These are phyloP conservation scores for Pseudonitzschia multiseries DNA, from an alignment of 108 stramenopile species.

Conservation along the genomic window DNA sequence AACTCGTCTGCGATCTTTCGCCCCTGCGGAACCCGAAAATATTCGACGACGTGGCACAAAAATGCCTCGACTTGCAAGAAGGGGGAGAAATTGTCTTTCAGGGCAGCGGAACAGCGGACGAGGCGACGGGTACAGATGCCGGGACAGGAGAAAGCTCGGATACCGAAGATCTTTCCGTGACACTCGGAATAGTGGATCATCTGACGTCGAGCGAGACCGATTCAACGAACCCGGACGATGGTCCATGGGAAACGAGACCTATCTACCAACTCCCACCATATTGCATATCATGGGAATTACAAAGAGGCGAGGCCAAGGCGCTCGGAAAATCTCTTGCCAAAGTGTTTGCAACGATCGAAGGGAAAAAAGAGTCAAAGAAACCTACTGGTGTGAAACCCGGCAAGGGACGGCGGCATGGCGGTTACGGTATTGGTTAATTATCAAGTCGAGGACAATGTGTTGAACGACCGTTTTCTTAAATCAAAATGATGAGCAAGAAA, in stretches of 20 bases:
- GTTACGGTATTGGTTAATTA: conserved; percentile 79
- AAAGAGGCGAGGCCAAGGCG: conserved; percentile 63
- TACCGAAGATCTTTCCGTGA: conserved; percentile 21
- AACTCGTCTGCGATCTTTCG: conserved; percentile 76
- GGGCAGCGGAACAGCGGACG: conserved; percentile 20
- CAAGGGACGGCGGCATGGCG: conserved; percentile 72
- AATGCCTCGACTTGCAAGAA: conserved; percentile 29
- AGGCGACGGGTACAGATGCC: neutral
- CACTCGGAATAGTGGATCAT: conserved; percentile 8
- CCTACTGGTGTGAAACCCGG: conserved; percentile 74
- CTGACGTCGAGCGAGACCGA: neutral
- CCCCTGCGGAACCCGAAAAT: conserved; percentile 61
- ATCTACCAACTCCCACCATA: conserved; percentile 77
- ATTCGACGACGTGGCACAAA: conserved; percentile 43
- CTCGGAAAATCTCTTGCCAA: conserved; percentile 65
- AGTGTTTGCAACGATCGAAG: conserved; percentile 53
- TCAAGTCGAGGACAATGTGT: too few relatives aligned
- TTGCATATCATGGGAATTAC: conserved; percentile 54
- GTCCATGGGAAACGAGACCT: conserved; percentile 52
- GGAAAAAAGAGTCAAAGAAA: conserved; percentile 52
- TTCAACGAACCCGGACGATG: too few relatives aligned
- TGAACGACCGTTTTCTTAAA: neutral
- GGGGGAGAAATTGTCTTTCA: conserved; percentile 36
- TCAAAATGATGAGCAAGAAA: too few relatives aligned
- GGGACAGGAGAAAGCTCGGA: conserved; percentile 3